Evolutionary conservation across 1,284 basidiomycete species (phyloP).

Genomic region (Mycena citricolor): DNA sequence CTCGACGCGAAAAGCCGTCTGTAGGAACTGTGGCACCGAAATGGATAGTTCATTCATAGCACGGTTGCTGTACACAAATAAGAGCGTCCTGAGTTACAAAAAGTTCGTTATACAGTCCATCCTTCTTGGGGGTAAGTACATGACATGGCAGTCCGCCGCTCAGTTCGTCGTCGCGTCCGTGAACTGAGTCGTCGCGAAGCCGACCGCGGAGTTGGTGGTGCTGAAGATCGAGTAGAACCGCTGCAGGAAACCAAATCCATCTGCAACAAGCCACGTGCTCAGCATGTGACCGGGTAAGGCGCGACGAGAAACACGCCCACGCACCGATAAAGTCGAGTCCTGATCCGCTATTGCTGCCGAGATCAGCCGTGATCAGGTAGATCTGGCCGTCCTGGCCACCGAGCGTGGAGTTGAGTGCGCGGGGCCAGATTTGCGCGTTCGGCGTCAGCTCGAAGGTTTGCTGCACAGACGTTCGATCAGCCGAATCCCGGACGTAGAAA

Average conservation of each 20-base stretch:
- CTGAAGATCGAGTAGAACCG: conserved; percentile 45
- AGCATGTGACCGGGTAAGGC: background rate
- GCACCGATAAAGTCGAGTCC: conserved; percentile 45
- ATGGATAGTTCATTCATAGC: too few species aligned
- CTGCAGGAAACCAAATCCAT: conserved; percentile 42
- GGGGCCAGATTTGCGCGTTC: conserved; percentile 63
- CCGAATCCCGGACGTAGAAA: background rate
- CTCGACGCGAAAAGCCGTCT: too few species aligned
- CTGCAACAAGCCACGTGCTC: conserved; percentile 23
- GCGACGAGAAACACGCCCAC: conserved; percentile 18
- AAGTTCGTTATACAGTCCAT: too few species aligned
- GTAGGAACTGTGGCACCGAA: too few species aligned
- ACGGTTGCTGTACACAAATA: too few species aligned
- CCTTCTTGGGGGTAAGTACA: too few species aligned
- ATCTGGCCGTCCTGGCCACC: conserved; percentile 49
- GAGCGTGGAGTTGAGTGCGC: conserved; percentile 48
- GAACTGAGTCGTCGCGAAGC: conserved; percentile 38
- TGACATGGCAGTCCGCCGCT: too few species aligned
- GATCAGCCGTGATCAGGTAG: conserved; percentile 51
- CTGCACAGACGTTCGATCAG: conserved; percentile 22
- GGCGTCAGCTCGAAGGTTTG: conserved; percentile 48
- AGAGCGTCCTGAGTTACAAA: too few species aligned
- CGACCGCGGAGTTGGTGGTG: conserved; percentile 39
- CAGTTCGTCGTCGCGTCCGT: conserved; percentile 38
- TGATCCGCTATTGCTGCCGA: conserved; percentile 41